These are phyloP conservation scores for Myriosclerotinia curreyana DNA, from an alignment of 2,329 filamentous ascomycete species.

Conservation along the genomic window DNA sequence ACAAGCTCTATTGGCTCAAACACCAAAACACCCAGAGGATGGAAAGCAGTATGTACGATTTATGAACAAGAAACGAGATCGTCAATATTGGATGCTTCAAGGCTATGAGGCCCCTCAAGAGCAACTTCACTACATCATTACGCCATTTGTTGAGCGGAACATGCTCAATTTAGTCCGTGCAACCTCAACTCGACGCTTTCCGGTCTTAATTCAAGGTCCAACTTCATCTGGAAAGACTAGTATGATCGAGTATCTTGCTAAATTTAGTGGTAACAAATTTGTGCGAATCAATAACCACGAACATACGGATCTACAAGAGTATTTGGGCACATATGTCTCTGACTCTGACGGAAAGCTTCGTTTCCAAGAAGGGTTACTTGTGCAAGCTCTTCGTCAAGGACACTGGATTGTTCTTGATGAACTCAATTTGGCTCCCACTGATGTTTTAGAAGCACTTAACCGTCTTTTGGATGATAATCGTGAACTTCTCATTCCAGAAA, in stretches of 20 bases:
- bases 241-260: constrained; percentile 99
- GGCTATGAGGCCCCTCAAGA: constrained; percentile 65
- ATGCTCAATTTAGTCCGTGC: constrained; percentile 91
- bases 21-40: constrained; percentile 73
- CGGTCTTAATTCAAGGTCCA: constrained; percentile 91
- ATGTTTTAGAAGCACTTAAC: constrained; percentile 95
- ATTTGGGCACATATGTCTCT: constrained; percentile 91
- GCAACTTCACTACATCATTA: constrained; percentile 91
- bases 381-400: constrained; percentile 86
- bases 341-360: constrained; percentile 76
- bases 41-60: constrained; percentile 78
- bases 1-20: constrained; percentile 71
- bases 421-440: constrained; percentile 91
- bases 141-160: constrained; percentile 90
- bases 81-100: constrained; percentile 87
- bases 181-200: constrained; percentile 86
- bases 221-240: constrained; percentile 98
- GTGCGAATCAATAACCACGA: constrained; percentile 99
- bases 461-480: constrained; percentile 93
- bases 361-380: constrained; percentile 91
- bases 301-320: constrained; percentile 96
- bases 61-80: constrained; percentile 57
- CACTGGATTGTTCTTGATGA: constrained; percentile 99
- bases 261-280: constrained; percentile 93
- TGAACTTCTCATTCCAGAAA: constrained; percentile 93